Base-by-base conservation (phyloP, 2,329 filamentous ascomycete species). In the Claviceps humidiphila region DNA sequence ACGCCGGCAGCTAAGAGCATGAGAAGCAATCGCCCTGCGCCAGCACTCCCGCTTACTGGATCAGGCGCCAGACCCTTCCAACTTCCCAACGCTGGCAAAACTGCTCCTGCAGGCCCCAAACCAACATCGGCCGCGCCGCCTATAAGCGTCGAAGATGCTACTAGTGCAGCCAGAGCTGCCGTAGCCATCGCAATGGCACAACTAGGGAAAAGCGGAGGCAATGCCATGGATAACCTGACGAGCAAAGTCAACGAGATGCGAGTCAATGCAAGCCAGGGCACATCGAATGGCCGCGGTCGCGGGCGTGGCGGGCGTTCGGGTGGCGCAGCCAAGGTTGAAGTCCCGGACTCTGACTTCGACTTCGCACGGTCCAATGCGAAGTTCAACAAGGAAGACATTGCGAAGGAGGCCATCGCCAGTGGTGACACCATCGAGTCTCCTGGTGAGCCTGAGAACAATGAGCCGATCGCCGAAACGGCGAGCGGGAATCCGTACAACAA, bases 281-380 rank as follows among this genome's bases (percentile, higher is more conserved):
- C 74, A 8, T 66, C 75, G n/a, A 65, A 68, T 22, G 69, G 74
- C 43, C 76, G 80, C 47, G 72, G 71, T 24, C 72, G 74, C 53
- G 72, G 73, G 1, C 72, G 74, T 51, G 74, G 74, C 11, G 73
- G 73, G 14, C 71, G 74, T 39, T 67, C 66, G 24, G 57, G 57
- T 39, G 52, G 48, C 9, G 56, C 75, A 48, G 72, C 76, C 59
- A 93, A 88, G 70, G 81, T 97, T 37, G 90, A 95, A 51, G 87
- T 98, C 2, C 93, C 93, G 0, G 80, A 85, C 47, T 83, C 87
- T 1, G 93, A 97, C 64, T 98, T 90, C 61, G 91, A 98, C 63
- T 98, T 98, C 63, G 86, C 85, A 5, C 65, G 70, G 50, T 65
- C 70, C 41, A 74, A 74, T 55, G 70, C 71, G 40, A 74, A 74